A percentile compares a stretch with the other conserved stretches of the same genome.
phyloP scores from a whole-genome alignment of 2,329 filamentous ascomycete species.

The Tolypocladium ovalisporum region DNA sequence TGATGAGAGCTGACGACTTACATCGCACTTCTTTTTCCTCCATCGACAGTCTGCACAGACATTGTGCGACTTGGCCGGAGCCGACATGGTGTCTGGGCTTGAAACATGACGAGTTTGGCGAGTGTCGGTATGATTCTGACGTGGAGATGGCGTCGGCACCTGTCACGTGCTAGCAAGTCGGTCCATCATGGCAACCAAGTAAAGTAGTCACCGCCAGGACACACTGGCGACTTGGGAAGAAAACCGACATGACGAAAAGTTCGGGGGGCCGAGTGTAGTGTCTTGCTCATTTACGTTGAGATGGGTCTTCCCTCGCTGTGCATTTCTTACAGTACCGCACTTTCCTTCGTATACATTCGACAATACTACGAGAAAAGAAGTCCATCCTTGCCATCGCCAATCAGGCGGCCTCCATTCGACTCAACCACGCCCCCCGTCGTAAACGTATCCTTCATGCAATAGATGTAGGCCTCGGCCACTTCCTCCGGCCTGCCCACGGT shows the following conservation, averaged over 20 bases:
- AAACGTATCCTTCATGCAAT: slow-evolving; percentile 29
- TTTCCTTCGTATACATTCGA: too few relatives aligned
- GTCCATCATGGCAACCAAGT: too few relatives aligned
- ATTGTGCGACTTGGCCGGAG: slow-evolving; percentile 11
- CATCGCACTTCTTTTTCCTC: slow-evolving; percentile 15
- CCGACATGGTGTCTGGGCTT: slow-evolving; percentile 7
- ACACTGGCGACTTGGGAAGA: background rate
- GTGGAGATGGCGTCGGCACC: background rate
- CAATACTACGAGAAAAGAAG: background rate
- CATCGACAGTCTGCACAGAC: slow-evolving; percentile 14
- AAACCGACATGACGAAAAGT: background rate
- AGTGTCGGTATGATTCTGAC: background rate
- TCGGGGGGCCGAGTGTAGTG: too few relatives aligned
- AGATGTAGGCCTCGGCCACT: slow-evolving; percentile 31
- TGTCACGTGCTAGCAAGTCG: background rate
- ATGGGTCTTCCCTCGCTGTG: too few relatives aligned
- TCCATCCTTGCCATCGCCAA: slow-evolving; percentile 8
- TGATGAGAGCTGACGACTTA: background rate
- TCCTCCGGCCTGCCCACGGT: slow-evolving; percentile 23
- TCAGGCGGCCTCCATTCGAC: slow-evolving; percentile 12
- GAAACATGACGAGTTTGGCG: background rate
- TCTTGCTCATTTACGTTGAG: too few relatives aligned
- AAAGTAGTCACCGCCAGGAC: background rate
- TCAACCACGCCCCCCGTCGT: slow-evolving; percentile 20
- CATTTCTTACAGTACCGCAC: too few relatives aligned